Percentiles rank a stretch among this genome's conserved stretches.
Conservation (phyloP, 2,329 filamentous ascomycete species). For the Atkinsonella texensis region DNA sequence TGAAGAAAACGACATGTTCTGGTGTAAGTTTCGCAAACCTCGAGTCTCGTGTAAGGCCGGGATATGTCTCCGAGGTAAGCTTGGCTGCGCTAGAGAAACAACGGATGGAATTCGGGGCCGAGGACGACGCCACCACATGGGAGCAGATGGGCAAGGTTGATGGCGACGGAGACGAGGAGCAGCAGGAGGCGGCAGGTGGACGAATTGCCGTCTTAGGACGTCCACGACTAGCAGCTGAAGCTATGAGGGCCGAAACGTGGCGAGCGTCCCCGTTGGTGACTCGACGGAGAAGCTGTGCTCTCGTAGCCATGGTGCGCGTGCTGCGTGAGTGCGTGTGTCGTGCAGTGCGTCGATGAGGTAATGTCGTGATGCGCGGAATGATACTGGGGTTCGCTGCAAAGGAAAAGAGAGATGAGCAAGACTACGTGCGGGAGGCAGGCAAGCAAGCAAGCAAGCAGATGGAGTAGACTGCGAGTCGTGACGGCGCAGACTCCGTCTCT, state of each 20-base stretch:
- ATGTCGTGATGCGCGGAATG: background rate
- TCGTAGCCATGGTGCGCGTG: slow-evolving; percentile 3
- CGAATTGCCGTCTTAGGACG: slow-evolving; percentile 1
- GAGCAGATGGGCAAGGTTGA: background rate
- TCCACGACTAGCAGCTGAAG: background rate
- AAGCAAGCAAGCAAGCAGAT: background rate
- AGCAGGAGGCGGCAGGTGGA: background rate
- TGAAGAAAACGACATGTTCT: slow-evolving; percentile 76
- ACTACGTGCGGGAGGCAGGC: background rate
- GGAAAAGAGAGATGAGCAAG: background rate
- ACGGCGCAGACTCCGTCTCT: background rate
- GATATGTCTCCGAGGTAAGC: slow-evolving; percentile 79
- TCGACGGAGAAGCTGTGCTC: slow-evolving; percentile 4
- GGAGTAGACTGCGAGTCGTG: background rate
- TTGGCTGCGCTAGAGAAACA: slow-evolving; percentile 30
- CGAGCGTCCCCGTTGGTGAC: background rate
- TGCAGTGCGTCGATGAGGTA: background rate
- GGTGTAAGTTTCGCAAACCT: slow-evolving; percentile 62
- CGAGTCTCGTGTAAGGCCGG: slow-evolving; percentile 66
- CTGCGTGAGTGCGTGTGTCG: background rate
- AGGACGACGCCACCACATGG: slow-evolving; percentile 16
- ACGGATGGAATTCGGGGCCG: slow-evolving; percentile 13
- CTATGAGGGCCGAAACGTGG: slow-evolving; percentile 2
- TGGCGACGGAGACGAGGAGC: background rate
- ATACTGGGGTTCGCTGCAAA: background rate